Conservation (phyloP, 2,329 filamentous ascomycete species). For the Neopestalotiopsis rosae region DNA sequence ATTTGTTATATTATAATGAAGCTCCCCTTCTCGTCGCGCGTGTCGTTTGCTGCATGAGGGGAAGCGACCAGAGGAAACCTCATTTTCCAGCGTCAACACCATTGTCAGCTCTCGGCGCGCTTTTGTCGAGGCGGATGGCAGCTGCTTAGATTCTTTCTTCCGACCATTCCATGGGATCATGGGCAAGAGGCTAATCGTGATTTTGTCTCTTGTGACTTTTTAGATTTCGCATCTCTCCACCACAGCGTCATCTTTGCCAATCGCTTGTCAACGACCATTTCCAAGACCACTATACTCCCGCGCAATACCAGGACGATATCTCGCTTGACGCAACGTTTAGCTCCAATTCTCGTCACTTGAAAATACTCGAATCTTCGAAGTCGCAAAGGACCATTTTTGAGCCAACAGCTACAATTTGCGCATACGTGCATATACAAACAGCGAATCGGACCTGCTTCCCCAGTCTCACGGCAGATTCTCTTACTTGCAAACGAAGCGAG, state of each 20-base stretch:
- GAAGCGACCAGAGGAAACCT: constrained; percentile 1
- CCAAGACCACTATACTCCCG: not conserved
- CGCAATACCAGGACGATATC: not conserved
- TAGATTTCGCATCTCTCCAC: constrained; percentile 7
- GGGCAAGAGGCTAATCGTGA: constrained; percentile 11
- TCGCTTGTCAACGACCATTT: not conserved
- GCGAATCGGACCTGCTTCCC: constrained; percentile 8
- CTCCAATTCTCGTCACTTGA: not conserved
- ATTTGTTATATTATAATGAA: not conserved
- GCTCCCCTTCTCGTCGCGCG: constrained; percentile 10
- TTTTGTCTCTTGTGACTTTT: constrained; percentile 9
- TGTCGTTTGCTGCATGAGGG: not conserved
- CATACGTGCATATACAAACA: constrained; percentile 6
- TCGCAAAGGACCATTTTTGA: constrained; percentile 3
- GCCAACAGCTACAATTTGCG: not conserved
- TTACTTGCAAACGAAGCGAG: constrained; percentile 1
- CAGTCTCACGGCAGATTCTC: constrained; percentile 2
- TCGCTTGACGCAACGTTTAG: not conserved
- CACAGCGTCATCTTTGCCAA: not conserved
- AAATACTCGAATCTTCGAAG: not conserved
- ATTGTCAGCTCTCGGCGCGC: not conserved
- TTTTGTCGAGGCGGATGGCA: not conserved
- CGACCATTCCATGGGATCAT: not conserved
- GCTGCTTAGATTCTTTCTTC: constrained; percentile 8
- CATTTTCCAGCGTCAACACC: constrained; percentile 13